Evolutionary conservation across 2,329 filamentous ascomycete genomes (phyloP), one percentile per base, ranked within the genome.

Genomic region (Pseudopithomyces maydicus): DNA sequence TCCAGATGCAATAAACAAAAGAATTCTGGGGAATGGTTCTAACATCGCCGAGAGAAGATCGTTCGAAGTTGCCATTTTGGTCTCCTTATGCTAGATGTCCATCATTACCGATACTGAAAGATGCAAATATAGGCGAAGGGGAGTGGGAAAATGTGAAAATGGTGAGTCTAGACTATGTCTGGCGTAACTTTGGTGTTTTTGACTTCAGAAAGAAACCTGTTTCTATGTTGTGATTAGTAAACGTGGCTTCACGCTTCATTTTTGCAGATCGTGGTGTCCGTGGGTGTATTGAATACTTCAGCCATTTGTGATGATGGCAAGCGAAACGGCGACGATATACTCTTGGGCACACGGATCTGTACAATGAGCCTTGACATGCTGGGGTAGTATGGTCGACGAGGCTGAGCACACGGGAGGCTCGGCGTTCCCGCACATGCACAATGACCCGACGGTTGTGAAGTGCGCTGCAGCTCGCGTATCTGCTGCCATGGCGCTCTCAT

Each of bases 381-480:
- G n/a, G 33, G 41, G 47, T n/a, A 42, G 36, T 26, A 43, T 17
- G 6, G 8, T 29, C 38, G 38, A 33, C 33, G 20, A 17, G 35
- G 46, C 46, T 49, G 35, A 47, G 14, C 11, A 17, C 33, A 33
- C 11, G 6, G 20, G 12, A 39, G 14, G 20, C 12, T 20, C 2
- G 17, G 32, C 22, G 17, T 4, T 36, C n/a, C 14, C 23, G 14
- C 12, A 26, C 12, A 41, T 4, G 15, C 7, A 41, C 43, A 45
- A 45, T 36, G 32, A 29, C 17, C 45, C 19, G 17, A 22, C 32
- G 19, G 35, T 26, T 39, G 20, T 39, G 12, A 26, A 5, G 17
- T 41, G 50, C 41, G 20, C n/a, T n/a, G 41, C 41, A 26, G 50
- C 50, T 44, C 41, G 52, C 52, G 43, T 47, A 47, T 54, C 52